phyloP scores from a whole-genome alignment of 768 basidiomycete genomes.

The Russula ochroleuca region DNA sequence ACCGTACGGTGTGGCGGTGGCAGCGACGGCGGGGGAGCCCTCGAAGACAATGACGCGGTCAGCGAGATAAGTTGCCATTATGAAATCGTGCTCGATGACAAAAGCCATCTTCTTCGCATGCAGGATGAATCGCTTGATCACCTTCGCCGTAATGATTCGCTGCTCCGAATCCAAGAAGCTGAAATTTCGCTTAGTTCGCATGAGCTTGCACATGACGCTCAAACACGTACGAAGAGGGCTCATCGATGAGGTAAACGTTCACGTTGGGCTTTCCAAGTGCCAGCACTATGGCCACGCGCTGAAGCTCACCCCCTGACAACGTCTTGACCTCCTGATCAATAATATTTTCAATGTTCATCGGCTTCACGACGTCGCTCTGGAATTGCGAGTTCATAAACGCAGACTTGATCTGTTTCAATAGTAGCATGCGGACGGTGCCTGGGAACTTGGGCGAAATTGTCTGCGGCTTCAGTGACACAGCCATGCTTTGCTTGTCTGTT shows the following conservation, averaged over 20 bases:
- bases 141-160: slow-evolving; percentile 96
- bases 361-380: slow-evolving; percentile 96
- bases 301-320: slow-evolving; percentile 95
- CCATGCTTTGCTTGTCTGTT: slow-evolving; percentile 72
- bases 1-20: slow-evolving; percentile 84
- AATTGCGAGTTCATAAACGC: slow-evolving; percentile 99
- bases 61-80: slow-evolving; percentile 99
- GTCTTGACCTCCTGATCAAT: slow-evolving; percentile 99
- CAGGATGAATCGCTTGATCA: slow-evolving; percentile 97
- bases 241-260: slow-evolving; percentile 91
- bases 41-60: slow-evolving; percentile 95
- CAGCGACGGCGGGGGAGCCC: slow-evolving; percentile 78
- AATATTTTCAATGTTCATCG: slow-evolving; percentile 91
- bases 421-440: slow-evolving; percentile 91
- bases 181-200: not conserved
- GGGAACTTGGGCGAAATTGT: slow-evolving; percentile 98
- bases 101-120: slow-evolving; percentile 98
- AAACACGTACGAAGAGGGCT: slow-evolving; percentile 63
- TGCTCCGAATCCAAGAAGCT: slow-evolving; percentile 98
- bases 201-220: not conserved
- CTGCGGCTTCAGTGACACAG: slow-evolving; percentile 97
- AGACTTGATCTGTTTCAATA: slow-evolving; percentile 90
- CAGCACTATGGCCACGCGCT: slow-evolving; percentile 93
- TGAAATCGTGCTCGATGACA: slow-evolving; percentile 99
- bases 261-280: slow-evolving; percentile 85